Evolutionary conservation across 2,329 filamentous ascomycete genomes (phyloP), one percentile per base, ranked within the genome.

Genomic region (Alternaria atra): DNA sequence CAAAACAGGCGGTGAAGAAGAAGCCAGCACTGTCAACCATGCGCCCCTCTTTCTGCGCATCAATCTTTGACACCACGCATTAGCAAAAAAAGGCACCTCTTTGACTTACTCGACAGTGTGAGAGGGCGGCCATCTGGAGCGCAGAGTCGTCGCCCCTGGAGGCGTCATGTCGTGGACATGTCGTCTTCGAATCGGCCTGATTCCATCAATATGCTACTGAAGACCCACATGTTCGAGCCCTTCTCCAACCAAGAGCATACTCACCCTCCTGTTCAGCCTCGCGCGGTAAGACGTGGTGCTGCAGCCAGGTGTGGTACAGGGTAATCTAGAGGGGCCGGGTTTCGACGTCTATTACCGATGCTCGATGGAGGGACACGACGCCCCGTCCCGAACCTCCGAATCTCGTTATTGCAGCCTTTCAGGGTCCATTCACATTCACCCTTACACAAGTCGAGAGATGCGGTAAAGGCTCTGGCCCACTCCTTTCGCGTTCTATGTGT

Each of bases 171-270:
- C 37, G 62, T 66, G 53, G 50, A 47, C 25, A 50, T 23, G 27
- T 46, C 52, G 51, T 65, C 64, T 68, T 76, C 69, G 68, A 75
- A 69, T 73, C 71, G 68, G 73, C 63, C 66, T 63, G 58, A 54
- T 73, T 74, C 66, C 70, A 56, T 62, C 59, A 60, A 65, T 58
- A 64, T 68, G 65, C 60, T 39, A 67, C 62, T 62, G 62, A 59
- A 60, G 62, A 58, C 69, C 60, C 63, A 63, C 67, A 54, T 50
- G 54, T 65, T 66, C 59, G 55, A 61, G 27, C 44, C 55, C 60
- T 20, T 39, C 63, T 67, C 72, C 58, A 52, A 74, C 69, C 67
- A 71, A 58, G 52, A 58, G 46, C 64, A 54, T 47, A 60, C 56
- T 61, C 58, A 47, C 61, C 68, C 68, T 64, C 67, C 64, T 63